phyloP scores from a whole-genome alignment of 2,329 filamentous ascomycete species.

The Akanthomyces dipterigenus region DNA sequence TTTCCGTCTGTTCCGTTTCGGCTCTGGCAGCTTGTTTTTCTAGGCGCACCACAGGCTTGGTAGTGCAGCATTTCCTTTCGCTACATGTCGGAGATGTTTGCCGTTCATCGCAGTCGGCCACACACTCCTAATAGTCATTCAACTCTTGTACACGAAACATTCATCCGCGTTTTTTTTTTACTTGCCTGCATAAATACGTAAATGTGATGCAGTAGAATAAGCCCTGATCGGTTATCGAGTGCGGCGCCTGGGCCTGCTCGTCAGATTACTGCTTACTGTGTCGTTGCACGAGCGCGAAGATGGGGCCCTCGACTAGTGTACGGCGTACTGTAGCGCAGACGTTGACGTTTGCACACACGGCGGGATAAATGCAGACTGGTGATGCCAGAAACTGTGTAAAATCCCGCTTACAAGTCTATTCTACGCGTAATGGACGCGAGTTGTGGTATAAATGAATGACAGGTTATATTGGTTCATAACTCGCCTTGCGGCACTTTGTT shows the following conservation, averaged over 20 bases:
- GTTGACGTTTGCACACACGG: not conserved
- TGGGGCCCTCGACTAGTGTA: not conserved
- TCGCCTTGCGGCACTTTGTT: not conserved
- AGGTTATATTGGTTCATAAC: not conserved
- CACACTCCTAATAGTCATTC: not conserved
- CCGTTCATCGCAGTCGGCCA: not conserved
- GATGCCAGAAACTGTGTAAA: not conserved
- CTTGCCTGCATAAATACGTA: not conserved
- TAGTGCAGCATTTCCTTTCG: not conserved
- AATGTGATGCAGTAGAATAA: not conserved
- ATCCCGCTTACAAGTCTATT: not conserved
- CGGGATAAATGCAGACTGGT: not conserved
- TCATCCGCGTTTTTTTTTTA: not conserved
- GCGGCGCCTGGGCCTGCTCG: not conserved
- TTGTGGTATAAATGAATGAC: not conserved
- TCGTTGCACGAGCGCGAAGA: not conserved
- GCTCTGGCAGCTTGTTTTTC: not conserved
- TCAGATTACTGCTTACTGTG: constrained; percentile 11
- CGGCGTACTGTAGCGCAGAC: not conserved
- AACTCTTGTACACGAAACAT: not conserved
- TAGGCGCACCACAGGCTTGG: constrained; percentile 1
- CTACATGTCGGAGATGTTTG: not conserved
- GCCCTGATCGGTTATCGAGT: not conserved
- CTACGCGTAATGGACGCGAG: not conserved
- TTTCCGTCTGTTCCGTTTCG: not conserved